Evolutionary conservation across 225 moss, liverwort and hornwort species (phyloP), one percentile per base, ranked within the genome.

Genomic region (Bryum argenteum): DNA sequence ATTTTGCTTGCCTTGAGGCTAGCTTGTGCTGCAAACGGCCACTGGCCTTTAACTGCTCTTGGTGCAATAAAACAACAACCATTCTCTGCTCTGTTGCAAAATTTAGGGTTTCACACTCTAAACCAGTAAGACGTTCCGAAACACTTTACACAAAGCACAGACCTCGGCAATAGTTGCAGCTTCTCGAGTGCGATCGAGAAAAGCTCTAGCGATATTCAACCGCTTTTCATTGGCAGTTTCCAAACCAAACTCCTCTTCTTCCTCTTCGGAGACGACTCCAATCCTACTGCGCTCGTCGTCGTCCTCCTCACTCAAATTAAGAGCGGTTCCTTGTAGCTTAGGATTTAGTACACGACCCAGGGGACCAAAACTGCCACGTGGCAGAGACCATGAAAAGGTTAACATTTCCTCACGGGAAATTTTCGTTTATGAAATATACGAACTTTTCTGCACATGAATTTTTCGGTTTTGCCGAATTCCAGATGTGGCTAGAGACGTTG

Each of bases 171-270:
- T 85, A 71, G 79, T 85, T 38, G 89, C 79, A 75, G 87, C 79
- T 78, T 90, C 78, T 62, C 91, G 86, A 37, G 92, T 79, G 55
- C 88, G 89, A 79, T 92, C 80, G 44, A 98, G 80, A 75, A 87
- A 98, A 33, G 91, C 98, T 71, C 71, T 85, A 8, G 98, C 98
- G 72, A 98, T 76, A 74, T 94, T 82, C 87, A 98, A 78, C 69
- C 94, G 80, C 80, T 98, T 98, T 75, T 92, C 91, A 75, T 98
- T 91, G 3, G 94, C 92, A 8, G 92, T 94, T 76, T 98, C 98
- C 23, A 80, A 39, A 44, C 87, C 80, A 14, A 73, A 76, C 59
- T 83, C 80, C 51, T 83, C 82, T 14, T 83, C 87, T 21, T 78
- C 83, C 10, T 74, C 82, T 9, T 89, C 85, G 6, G 75, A 80